A percentile compares a stretch with the other conserved stretches of the same genome.
These are phyloP conservation scores for Colletotrichum liaoningense DNA, from an alignment of 2,329 filamentous ascomycete species.

Conservation along the genomic window DNA sequence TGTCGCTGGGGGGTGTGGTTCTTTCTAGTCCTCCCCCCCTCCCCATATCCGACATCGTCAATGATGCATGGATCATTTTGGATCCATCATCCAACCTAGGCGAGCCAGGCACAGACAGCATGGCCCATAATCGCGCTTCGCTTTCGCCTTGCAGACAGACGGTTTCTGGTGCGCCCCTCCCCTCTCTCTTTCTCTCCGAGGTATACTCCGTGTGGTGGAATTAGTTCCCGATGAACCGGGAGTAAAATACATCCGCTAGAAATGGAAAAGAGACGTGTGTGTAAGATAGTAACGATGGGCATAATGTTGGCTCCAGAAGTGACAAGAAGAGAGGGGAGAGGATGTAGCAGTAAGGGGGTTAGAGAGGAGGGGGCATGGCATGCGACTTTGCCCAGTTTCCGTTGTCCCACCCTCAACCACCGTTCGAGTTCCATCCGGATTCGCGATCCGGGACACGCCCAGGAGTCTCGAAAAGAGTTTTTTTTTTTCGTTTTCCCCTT, in stretches of 20 bases:
- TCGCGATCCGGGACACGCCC: neutral
- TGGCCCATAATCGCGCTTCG: neutral
- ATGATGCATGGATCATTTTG: too few relatives aligned
- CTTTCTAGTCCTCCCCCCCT: neutral
- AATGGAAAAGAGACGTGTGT: neutral
- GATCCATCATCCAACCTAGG: neutral
- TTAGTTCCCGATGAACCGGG: neutral
- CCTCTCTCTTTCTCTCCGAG: neutral
- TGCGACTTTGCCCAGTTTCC: neutral
- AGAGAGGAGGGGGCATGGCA: neutral
- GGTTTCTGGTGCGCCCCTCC: too few relatives aligned
- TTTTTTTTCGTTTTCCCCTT: neutral
- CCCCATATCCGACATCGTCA: too few relatives aligned
- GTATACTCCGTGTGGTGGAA: constrained; percentile 5
- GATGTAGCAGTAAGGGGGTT: neutral
- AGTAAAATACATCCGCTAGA: constrained; percentile 25
- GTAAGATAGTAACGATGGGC: constrained; percentile 22
- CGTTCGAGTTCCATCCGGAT: constrained; percentile 5
- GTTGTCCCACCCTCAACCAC: neutral
- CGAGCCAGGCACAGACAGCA: neutral
- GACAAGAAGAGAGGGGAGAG: too few relatives aligned
- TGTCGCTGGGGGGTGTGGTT: neutral
- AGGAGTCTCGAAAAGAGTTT: neutral
- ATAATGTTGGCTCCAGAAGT: too few relatives aligned
- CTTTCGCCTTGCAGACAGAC: constrained; percentile 8